These are phyloP conservation scores for Acanthamoeba triangularis DNA, from an alignment of 208 protist species.

Conservation along the genomic window DNA sequence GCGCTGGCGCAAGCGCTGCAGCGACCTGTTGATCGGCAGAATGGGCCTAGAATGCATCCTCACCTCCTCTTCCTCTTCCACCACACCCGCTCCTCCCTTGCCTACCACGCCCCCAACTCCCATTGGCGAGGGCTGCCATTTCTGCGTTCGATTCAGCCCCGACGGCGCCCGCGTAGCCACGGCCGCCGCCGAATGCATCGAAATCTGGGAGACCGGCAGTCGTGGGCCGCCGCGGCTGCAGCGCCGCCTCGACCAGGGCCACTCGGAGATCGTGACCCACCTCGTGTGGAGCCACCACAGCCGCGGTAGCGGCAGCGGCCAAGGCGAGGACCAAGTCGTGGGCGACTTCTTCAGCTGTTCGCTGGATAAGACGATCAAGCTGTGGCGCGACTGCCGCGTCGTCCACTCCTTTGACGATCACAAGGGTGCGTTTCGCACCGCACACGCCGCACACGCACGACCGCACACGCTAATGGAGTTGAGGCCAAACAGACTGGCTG, in stretches of 20 bases:
- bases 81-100: neutral
- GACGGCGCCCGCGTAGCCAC: neutral
- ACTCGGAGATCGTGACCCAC: slow-evolving; percentile 12
- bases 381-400: neutral
- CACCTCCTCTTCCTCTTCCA: neutral
- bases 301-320: neutral
- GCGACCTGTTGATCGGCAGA: too few relatives aligned
- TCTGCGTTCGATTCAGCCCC: neutral
- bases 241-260: neutral
- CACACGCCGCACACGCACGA: too few relatives aligned
- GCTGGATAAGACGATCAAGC: slow-evolving; percentile 9
- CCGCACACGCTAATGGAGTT: too few relatives aligned
- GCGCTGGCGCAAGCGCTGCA: too few relatives aligned
- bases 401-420: neutral
- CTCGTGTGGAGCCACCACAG: neutral
- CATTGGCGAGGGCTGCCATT: neutral
- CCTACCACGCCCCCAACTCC: neutral
- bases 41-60: too few relatives aligned
- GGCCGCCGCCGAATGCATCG: neutral
- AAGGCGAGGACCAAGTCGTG: neutral
- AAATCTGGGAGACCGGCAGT: neutral
- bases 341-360: neutral
- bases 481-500: neutral
- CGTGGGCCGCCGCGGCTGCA: neutral
- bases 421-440: neutral